Base-by-base conservation (phyloP, 179 eudicot genomes). In the Silene coronaria region DNA sequence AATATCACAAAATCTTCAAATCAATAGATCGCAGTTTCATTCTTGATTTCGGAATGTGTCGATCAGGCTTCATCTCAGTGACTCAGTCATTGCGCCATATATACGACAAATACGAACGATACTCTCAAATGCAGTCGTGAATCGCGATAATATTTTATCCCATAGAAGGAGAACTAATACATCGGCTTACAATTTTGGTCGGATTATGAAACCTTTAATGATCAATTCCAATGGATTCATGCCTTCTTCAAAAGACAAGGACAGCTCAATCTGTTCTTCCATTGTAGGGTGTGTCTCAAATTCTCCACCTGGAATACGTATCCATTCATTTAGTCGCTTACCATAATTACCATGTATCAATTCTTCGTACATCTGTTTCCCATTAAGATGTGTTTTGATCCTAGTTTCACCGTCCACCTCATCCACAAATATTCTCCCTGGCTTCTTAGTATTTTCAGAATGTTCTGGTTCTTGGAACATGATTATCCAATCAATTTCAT, bases 261-360 rank as follows among this genome's bases (percentile, higher is more conserved):
- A 83, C 63, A 83, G 74, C 58, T 85, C 85, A 22, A 86, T 77
- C 16, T 80, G 85, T 46, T 87, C 91, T 5, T 66, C 34, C 38
- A 78, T 12, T 78, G 36, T 67, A 16, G 80, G 36, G 6, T 81
- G 32, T 16, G 85, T 67, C 70, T 55, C 72, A 65, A 88, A 76
- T 67, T 81, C 83, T n/a, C 91, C 91, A 13, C 71, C 86, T 3
- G 77, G 79, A 60, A 88, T 80, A 57, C 85, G 88, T 63, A 88
- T 81, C 91, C 91, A 88, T 73, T 45, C 51, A 58, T 76, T 85
- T 73, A 81, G 81, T 34, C 80, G 87, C 72, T 82, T 86, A 14
- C 13, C 13, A 80, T 85, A 70, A 80, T 81, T 74, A 67, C 73
- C 81, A 75, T 65, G 67, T 75, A 88, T 30, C 30, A 69, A 75